Evolutionary conservation across 257 asterid genomes (phyloP).

Genomic region (Ballota nigra): DNA sequence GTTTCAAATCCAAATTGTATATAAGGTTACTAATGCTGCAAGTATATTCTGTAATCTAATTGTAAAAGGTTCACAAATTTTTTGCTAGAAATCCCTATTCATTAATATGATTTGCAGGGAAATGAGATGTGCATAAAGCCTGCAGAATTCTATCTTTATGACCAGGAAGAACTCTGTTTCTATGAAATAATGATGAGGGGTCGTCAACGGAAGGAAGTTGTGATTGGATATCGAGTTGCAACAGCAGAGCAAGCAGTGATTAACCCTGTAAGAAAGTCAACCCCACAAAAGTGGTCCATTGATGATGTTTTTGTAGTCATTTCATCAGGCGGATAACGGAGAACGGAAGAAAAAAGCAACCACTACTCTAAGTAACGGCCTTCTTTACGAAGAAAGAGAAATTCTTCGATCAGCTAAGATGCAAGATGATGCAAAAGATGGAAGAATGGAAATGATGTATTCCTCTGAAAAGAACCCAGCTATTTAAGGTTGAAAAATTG

Average conservation of each 20-base stretch:
- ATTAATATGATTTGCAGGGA: slow-evolving; percentile 51
- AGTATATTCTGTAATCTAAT: background rate
- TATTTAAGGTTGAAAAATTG: no score
- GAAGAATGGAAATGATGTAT: no score
- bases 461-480: no score
- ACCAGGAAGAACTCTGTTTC: slow-evolving; percentile 90
- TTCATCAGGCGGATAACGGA: slow-evolving; percentile 51
- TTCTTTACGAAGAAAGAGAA: no score
- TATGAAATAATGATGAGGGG: slow-evolving; percentile 82
- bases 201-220: slow-evolving; percentile 69
- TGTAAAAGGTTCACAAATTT: background rate
- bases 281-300: slow-evolving; percentile 71
- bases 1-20: background rate
- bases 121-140: slow-evolving; percentile 95
- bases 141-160: slow-evolving; percentile 87
- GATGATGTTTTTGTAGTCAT: slow-evolving; percentile 88
- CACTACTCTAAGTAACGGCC: no score
- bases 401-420: no score
- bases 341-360: background rate
- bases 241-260: slow-evolving; percentile 75
- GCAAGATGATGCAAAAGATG: no score
- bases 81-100: background rate
- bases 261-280: slow-evolving; percentile 68
- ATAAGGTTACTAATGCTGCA: background rate
- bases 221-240: slow-evolving; percentile 85